These are phyloP conservation scores for Gleditsia sinensis DNA, from an alignment of 306 rosid genomes.

Conservation along the genomic window DNA sequence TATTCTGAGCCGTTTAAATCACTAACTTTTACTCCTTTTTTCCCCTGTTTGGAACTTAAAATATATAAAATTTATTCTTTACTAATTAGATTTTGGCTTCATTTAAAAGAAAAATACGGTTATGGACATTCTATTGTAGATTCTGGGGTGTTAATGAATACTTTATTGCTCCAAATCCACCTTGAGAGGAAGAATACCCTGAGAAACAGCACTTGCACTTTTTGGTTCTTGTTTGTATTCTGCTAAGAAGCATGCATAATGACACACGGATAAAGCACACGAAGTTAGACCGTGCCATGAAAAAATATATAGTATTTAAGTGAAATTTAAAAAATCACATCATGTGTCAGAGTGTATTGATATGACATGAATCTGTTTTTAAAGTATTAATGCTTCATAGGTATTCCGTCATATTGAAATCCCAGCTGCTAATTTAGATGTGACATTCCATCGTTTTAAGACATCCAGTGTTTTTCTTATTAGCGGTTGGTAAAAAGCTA, in stretches of 20 bases:
- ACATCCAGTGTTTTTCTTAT: background rate
- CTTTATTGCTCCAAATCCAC: slow-evolving; percentile 16
- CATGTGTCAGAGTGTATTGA: too few relatives aligned
- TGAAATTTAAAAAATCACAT: too few relatives aligned
- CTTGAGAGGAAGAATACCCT: background rate
- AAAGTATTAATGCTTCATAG: too few relatives aligned
- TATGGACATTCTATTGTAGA: slow-evolving; percentile 13
- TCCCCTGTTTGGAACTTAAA: background rate
- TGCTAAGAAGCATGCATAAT: too few relatives aligned
- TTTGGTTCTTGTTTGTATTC: slow-evolving; percentile 25
- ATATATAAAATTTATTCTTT: background rate
- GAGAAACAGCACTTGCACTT: background rate
- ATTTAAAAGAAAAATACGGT: background rate
- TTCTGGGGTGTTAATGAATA: slow-evolving; percentile 18
- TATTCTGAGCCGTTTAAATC: too few relatives aligned
- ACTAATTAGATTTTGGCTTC: slow-evolving; percentile 18
- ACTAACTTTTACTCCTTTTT: too few relatives aligned
- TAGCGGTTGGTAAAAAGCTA: background rate
- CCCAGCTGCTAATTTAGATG: too few relatives aligned
- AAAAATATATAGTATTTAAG: too few relatives aligned
- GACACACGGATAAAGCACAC: too few relatives aligned
- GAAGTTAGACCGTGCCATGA: too few relatives aligned
- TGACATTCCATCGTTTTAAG: background rate
- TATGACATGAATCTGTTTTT: too few relatives aligned
- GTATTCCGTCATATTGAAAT: too few relatives aligned